Evolutionary conservation across 306 rosid species (phyloP).

Genomic region (Cicer chorassanicum): DNA sequence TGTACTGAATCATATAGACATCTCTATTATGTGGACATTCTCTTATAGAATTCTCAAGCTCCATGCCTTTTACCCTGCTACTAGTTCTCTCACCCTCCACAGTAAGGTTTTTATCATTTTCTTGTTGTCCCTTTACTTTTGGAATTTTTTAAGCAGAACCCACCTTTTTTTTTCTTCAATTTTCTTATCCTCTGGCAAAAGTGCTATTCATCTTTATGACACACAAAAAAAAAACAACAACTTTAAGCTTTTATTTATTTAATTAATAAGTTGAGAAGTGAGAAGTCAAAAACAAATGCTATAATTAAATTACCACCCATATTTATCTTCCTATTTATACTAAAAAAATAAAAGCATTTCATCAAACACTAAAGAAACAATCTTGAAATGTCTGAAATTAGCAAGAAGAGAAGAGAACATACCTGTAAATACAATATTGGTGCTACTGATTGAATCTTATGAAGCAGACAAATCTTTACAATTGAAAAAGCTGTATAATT

Average conservation of each 20-base stretch:
- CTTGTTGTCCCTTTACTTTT: slow-evolving; percentile 68
- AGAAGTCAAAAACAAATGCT: slow-evolving; percentile 48
- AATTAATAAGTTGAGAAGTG: slow-evolving; percentile 37
- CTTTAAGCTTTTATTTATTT: slow-evolving; percentile 43
- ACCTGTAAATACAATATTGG: slow-evolving; percentile 43
- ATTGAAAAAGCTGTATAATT: slow-evolving; percentile 39
- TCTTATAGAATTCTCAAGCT: slow-evolving; percentile 48
- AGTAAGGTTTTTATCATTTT: slow-evolving; percentile 50
- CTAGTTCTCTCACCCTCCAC: slow-evolving; percentile 4
- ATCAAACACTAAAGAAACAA: slow-evolving; percentile 27
- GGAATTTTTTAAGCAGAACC: slow-evolving; percentile 56
- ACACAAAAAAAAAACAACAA: slow-evolving; percentile 16
- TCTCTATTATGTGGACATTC: slow-evolving; percentile 33
- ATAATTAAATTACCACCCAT: slow-evolving; percentile 39
- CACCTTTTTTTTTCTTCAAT: slow-evolving; percentile 35
- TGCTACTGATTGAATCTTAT: slow-evolving; percentile 33
- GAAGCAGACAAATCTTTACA: slow-evolving; percentile 42
- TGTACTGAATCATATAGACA: slow-evolving; percentile 24
- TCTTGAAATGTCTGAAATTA: slow-evolving; percentile 21
- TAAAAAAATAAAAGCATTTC: slow-evolving; percentile 35
- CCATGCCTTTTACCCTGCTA: slow-evolving; percentile 33
- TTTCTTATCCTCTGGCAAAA: slow-evolving; percentile 48
- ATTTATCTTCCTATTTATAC: neutral
- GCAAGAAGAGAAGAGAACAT: slow-evolving; percentile 47
- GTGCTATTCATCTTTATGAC: slow-evolving; percentile 52